Conservation (phyloP, 2,329 filamentous ascomycete species). For the Paecilomyces variotii region DNA sequence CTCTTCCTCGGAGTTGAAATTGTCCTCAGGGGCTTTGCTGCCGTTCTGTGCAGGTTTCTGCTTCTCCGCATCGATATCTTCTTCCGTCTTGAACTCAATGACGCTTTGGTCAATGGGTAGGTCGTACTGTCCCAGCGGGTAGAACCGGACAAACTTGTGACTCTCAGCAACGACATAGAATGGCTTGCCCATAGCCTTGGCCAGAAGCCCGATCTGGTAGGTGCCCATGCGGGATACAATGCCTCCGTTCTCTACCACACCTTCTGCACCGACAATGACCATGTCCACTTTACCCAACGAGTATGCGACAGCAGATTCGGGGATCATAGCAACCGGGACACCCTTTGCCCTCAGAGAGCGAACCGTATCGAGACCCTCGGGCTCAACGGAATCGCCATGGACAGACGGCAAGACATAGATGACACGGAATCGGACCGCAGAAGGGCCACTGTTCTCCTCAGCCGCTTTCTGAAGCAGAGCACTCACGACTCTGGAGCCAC, state of each 20-base stretch:
- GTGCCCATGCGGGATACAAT: conserved; percentile 82
- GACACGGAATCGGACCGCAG: conserved; percentile 67
- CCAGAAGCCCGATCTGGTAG: conserved; percentile 78
- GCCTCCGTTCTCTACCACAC: conserved; percentile 88
- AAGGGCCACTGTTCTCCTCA: conserved; percentile 48
- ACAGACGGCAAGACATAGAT: conserved; percentile 59
- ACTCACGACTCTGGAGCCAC: conserved; percentile 76
- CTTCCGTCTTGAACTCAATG: conserved; percentile 60
- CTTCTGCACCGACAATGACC: conserved; percentile 63
- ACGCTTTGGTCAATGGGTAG: conserved; percentile 72
- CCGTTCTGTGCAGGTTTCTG: conserved; percentile 17
- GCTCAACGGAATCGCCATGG: conserved; percentile 27
- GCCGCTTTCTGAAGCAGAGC: conserved; percentile 68
- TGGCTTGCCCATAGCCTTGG: conserved; percentile 62
- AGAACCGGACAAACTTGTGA: conserved; percentile 90
- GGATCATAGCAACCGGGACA: conserved; percentile 75
- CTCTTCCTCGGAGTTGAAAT: conserved; percentile 2
- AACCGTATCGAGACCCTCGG: conserved; percentile 65
- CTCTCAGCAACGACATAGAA: conserved; percentile 92
- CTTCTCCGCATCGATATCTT: conserved; percentile 43
- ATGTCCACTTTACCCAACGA: conserved; percentile 66
- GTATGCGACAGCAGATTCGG: conserved; percentile 68
- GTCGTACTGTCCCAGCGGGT: conserved; percentile 73
- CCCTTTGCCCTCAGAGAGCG: conserved; percentile 61
- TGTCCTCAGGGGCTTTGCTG: not conserved